A percentile compares a stretch with the other conserved stretches of the same genome.
phyloP scores from a whole-genome alignment of 345 rosid genomes.

The Salix viminalis region DNA sequence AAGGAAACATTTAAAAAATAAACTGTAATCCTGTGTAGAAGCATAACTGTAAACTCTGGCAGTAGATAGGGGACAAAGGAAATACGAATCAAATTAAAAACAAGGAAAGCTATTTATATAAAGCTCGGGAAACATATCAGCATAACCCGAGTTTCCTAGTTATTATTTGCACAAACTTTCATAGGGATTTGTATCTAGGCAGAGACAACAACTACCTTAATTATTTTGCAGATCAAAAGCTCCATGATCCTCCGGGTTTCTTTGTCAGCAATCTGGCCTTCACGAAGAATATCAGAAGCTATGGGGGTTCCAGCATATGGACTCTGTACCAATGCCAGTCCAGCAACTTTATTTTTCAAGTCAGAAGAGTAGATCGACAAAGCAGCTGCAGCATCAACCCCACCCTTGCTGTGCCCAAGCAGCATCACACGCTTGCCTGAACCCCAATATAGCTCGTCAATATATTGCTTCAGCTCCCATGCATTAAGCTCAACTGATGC shows the following conservation, averaged over 20 bases:
- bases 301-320: constrained; percentile 63
- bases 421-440: constrained; percentile 63
- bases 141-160: neutral
- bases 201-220: constrained; percentile 39
- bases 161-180: neutral
- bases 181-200: neutral
- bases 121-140: neutral
- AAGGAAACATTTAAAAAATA: neutral
- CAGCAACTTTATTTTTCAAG: constrained; percentile 60
- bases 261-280: constrained; percentile 66
- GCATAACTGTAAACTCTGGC: neutral
- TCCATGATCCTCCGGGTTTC: constrained; percentile 67
- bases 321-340: constrained; percentile 67
- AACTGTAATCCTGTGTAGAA: neutral
- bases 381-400: constrained; percentile 78
- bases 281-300: constrained; percentile 66
- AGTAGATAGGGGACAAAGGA: neutral
- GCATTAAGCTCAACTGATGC: constrained; percentile 76
- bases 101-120: neutral
- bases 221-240: constrained; percentile 56
- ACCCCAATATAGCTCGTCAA: constrained; percentile 76
- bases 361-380: constrained; percentile 50
- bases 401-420: constrained; percentile 77
- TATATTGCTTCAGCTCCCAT: constrained; percentile 62
- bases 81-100: neutral